A percentile compares a stretch with the other conserved stretches of the same genome.
phyloP scores from a whole-genome alignment of 2,329 filamentous ascomycete species.

The Cercospora sojina region DNA sequence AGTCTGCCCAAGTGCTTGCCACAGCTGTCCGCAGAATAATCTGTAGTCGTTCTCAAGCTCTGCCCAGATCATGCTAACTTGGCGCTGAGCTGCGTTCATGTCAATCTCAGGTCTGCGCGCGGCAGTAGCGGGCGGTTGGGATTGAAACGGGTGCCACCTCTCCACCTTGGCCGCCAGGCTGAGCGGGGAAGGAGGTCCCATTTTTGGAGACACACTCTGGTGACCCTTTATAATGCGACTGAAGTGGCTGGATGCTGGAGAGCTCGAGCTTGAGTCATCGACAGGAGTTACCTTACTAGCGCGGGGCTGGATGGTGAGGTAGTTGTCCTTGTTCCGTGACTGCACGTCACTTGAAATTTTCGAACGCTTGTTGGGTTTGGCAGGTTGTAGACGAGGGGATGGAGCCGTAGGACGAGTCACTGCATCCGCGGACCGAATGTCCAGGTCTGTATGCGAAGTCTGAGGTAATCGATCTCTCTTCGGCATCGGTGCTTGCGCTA shows the following conservation, averaged over 20 bases:
- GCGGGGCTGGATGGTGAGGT: neutral
- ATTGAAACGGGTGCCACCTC: neutral
- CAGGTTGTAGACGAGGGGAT: neutral
- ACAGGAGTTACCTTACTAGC: neutral
- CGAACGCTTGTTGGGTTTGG: neutral
- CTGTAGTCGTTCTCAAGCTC: neutral
- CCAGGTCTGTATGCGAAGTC: neutral
- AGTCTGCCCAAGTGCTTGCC: neutral
- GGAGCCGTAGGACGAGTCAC: neutral
- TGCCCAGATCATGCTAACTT: neutral
- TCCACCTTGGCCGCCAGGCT: neutral
- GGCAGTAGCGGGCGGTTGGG: neutral
- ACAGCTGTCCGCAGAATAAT: neutral
- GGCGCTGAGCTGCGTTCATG: neutral
- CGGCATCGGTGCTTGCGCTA: neutral
- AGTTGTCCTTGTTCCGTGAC: neutral
- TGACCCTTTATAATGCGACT: neutral
- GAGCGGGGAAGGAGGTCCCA: neutral
- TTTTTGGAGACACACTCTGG: neutral
- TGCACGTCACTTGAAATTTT: neutral
- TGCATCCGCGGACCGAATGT: neutral
- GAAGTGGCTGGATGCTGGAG: neutral
- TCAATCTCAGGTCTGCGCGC: neutral
- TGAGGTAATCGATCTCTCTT: neutral
- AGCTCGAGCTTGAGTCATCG: neutral